Base-by-base conservation (phyloP, 2,329 filamentous ascomycete species). In the Ceratocystis lukuohia region DNA sequence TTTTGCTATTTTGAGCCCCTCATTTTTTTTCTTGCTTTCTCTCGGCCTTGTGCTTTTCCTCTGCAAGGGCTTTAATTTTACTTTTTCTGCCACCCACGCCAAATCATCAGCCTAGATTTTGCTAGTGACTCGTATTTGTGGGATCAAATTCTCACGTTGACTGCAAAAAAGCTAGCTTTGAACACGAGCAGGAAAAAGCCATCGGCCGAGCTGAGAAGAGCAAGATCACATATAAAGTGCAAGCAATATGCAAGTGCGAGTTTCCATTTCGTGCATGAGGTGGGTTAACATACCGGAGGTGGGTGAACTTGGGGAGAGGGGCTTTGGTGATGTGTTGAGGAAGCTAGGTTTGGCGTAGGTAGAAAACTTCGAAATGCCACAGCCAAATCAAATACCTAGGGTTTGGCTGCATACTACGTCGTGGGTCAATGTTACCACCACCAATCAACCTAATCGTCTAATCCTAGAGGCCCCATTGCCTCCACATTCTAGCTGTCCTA, bases 351-450 rank as follows among this genome's bases (percentile, higher is more conserved):
- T 62, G 61, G 59, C 65, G 45, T 37, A 61, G 61, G 65, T 41
- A 28, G 66, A 68, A 68, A 68, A 68, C 64, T 68, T 68, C 67
- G 53, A 63, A 64, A 48, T n/a, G 46, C n/a, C 48, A 53, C 48
- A 53, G 20, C 65, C 46, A 48, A 50, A 61, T 62, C 56, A 63
- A 37, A 45, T 56, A 67, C 57, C 62, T 64, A 68, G 67, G 64
- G 67, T 68, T 68, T 68, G 67, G 53, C 45, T 68, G 22, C 62
- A 33, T 56, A 22, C 62, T 28, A 22, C 53, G 28, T 30, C 53
- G 53, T 57, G 53, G 53, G 22, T 7, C 53, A 57, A 57, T 33
- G 53, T 53, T 56, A 20, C 15, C 33, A 20, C 57, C 33, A 50
- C 61, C 65, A 64, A 61, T 22, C 50, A 67, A 53, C 20, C 62